These are phyloP conservation scores for Zygotorulaspora florentina DNA, from an alignment of 805 yeast genomes.

Conservation along the genomic window DNA sequence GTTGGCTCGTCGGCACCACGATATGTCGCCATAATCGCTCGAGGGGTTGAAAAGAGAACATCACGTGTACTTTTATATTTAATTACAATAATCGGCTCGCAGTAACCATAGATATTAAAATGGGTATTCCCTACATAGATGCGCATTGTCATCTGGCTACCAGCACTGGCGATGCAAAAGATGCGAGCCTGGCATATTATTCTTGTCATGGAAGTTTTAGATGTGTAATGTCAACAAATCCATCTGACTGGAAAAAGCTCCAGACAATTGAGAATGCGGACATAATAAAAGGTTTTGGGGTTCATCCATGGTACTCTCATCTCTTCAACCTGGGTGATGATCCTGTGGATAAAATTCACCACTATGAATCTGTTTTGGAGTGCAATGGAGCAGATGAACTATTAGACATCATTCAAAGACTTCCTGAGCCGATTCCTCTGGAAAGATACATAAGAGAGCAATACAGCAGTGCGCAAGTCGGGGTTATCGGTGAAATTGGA, in stretches of 20 bases:
- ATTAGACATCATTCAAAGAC: conserved; percentile 37
- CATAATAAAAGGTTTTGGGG: conserved; percentile 52
- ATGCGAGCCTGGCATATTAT: neutral
- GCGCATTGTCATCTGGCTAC: conserved; percentile 38
- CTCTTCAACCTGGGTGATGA: conserved; percentile 40
- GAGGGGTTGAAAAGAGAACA: neutral
- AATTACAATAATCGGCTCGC: no score
- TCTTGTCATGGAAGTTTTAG: conserved; percentile 11
- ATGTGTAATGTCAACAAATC: conserved; percentile 48
- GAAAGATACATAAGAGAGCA: conserved; percentile 30
- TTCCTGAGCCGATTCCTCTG: conserved; percentile 62
- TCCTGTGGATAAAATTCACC: conserved; percentile 40
- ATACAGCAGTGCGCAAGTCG: conserved; percentile 14
- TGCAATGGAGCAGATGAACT: conserved; percentile 30
- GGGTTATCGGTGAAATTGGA: conserved; percentile 85
- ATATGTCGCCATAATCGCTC: neutral
- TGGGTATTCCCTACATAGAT: conserved; percentile 23
- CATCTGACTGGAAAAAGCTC: conserved; percentile 22
- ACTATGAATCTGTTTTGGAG: conserved; percentile 52
- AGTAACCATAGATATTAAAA: neutral
- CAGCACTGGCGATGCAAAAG: neutral
- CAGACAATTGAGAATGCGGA: conserved; percentile 14
- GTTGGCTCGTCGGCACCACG: neutral
- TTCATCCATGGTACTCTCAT: conserved; percentile 93
- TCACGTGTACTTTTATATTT: neutral